A percentile compares a stretch with the other conserved stretches of the same genome.
These are phyloP conservation scores for Chlorella sp. DNA, from an alignment of 139 green algal genomes.

Conservation along the genomic window DNA sequence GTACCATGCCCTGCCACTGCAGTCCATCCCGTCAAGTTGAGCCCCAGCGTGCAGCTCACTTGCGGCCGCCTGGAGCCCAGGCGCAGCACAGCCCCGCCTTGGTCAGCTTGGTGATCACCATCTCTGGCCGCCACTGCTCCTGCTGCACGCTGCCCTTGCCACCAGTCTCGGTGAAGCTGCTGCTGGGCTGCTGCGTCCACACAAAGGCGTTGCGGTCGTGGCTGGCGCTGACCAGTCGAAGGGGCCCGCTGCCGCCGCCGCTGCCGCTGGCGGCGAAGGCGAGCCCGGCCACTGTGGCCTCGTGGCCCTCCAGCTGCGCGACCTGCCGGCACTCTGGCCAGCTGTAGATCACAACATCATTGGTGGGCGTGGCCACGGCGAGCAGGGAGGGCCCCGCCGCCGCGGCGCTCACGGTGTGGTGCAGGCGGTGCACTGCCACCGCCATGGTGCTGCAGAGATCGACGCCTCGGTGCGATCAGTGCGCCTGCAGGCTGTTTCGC, in stretches of 20 bases:
- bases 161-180: background rate
- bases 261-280: background rate
- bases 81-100: conserved; percentile 17
- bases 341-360: too few species aligned
- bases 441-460: background rate
- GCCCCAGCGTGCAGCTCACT: background rate
- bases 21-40: too few species aligned
- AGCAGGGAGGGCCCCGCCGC: background rate
- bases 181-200: conserved; percentile 12
- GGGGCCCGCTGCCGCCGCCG: background rate
- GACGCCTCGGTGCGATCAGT: too few species aligned
- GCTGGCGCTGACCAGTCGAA: conserved; percentile 7
- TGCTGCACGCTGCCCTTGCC: background rate
- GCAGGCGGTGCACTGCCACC: background rate
- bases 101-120: conserved; percentile 28
- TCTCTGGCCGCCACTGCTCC: conserved; percentile 8
- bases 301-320: conserved; percentile 1
- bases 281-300: background rate
- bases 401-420: background rate
- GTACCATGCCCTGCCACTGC: too few species aligned
- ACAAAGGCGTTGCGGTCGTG: conserved; percentile 33
- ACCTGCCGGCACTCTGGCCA: too few species aligned
- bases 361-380: background rate
- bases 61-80: background rate
- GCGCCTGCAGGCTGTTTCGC: too few species aligned